Percentiles rank a stretch among this genome's conserved stretches.
These are phyloP conservation scores for Suillus luteus DNA, from an alignment of 768 basidiomycete genomes.

Conservation along the genomic window DNA sequence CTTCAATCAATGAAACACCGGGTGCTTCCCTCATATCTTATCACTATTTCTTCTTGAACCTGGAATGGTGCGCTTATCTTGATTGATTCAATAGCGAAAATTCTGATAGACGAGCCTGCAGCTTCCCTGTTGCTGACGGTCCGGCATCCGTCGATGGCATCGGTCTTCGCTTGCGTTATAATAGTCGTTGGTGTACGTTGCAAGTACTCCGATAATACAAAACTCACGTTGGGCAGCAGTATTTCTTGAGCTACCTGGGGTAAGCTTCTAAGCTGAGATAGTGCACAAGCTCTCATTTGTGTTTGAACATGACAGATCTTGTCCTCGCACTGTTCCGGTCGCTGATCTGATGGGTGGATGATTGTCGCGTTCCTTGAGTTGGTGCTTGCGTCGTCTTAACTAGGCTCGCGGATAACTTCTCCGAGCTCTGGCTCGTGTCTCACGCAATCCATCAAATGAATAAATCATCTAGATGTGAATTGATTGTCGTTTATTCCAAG, in stretches of 20 bases:
- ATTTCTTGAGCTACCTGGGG: not conserved
- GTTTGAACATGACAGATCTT: conserved; percentile 3
- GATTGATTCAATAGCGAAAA: conserved; percentile 1
- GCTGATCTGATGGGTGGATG: conserved; percentile 5
- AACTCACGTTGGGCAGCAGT: not conserved
- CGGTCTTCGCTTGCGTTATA: not conserved
- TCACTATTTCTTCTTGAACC: not conserved
- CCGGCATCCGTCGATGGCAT: not conserved
- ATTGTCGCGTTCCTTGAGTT: not conserved
- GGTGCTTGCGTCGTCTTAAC: not conserved
- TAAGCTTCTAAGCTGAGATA: conserved; percentile 7
- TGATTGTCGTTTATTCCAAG: conserved; percentile 2
- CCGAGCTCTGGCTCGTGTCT: not conserved
- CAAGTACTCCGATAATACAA: not conserved
- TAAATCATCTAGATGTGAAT: conserved; percentile 1
- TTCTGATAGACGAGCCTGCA: not conserved
- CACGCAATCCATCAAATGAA: not conserved
- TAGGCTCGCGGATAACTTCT: not conserved
- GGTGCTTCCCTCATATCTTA: not conserved
- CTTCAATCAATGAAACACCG: not conserved
- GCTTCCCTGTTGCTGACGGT: not conserved
- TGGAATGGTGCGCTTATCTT: conserved; percentile 9
- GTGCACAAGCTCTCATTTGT: conserved; percentile 4
- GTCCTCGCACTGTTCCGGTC: conserved; percentile 2
- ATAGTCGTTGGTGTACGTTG: not conserved